phyloP scores from a whole-genome alignment of 306 rosid species.

The Quercus cerris region DNA sequence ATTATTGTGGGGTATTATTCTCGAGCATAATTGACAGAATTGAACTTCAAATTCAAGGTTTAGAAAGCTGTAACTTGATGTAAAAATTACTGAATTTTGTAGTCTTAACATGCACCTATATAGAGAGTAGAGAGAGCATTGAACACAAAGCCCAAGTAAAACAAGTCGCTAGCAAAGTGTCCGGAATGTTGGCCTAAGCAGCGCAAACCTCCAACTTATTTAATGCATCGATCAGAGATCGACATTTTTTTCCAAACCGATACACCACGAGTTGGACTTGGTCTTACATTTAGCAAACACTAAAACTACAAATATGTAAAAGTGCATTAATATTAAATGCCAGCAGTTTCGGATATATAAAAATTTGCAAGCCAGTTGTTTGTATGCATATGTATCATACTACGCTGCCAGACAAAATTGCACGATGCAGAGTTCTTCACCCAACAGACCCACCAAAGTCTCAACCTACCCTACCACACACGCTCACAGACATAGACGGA shows the following conservation, averaged over 20 bases:
- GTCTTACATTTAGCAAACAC: conserved; percentile 44
- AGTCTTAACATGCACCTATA: not conserved
- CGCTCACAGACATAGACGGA: conserved; percentile 5
- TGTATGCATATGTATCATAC: not conserved
- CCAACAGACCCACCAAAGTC: conserved; percentile 14
- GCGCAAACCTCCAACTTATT: conserved; percentile 10
- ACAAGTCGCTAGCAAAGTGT: not conserved
- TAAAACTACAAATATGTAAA: not conserved
- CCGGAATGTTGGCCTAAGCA: conserved; percentile 34
- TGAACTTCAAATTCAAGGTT: not conserved
- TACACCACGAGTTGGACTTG: conserved; percentile 29
- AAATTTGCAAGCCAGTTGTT: conserved; percentile 16
- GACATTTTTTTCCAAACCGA: conserved; percentile 26
- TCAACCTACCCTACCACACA: conserved; percentile 32
- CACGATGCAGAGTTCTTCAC: conserved; percentile 31
- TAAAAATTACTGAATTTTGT: too few relatives aligned
- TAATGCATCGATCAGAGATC: conserved; percentile 12
- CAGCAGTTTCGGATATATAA: conserved; percentile 1
- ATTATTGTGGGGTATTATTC: not conserved
- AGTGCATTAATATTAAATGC: conserved; percentile 7
- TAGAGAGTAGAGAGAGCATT: not conserved
- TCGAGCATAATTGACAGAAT: not conserved
- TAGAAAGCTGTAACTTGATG: not conserved
- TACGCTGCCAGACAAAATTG: conserved; percentile 32
- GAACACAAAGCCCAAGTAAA: conserved; percentile 18